Conservation (phyloP, 768 basidiomycete species). For the Pleurotus tuoliensis region DNA sequence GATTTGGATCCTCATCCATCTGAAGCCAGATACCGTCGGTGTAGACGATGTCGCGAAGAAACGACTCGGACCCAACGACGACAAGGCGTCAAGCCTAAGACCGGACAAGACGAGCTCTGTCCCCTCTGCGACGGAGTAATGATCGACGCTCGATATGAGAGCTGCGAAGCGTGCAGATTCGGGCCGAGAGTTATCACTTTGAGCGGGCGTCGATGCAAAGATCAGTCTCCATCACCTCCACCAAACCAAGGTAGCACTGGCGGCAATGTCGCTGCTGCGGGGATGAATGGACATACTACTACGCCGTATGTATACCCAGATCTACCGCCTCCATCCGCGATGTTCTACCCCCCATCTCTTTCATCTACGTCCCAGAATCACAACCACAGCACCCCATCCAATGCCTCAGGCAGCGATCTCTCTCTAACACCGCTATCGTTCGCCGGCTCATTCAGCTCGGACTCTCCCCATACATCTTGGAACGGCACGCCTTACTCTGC, state of each 20-base stretch:
- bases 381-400: background rate
- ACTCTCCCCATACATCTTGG: background rate
- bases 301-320: no score
- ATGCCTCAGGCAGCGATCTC: background rate
- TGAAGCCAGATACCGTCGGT: background rate
- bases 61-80: background rate
- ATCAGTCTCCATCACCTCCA: background rate
- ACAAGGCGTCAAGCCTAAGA: background rate
- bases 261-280: background rate
- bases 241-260: background rate
- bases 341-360: background rate
- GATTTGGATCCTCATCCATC: background rate
- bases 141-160: background rate
- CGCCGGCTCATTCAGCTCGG: background rate
- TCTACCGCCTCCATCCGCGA: no score
- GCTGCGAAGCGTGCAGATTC: background rate
- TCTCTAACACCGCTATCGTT: background rate
- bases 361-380: background rate
- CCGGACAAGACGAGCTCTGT: background rate
- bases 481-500: background rate
- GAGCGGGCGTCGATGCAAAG: no score
- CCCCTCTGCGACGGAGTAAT: background rate
- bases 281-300: no score
- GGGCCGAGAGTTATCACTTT: background rate
- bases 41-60: constrained; percentile 3